A percentile compares a stretch with the other conserved stretches of the same genome.
These are phyloP conservation scores for Endoconidiophora laricicola DNA, from an alignment of 2,329 filamentous ascomycete genomes.

Conservation along the genomic window DNA sequence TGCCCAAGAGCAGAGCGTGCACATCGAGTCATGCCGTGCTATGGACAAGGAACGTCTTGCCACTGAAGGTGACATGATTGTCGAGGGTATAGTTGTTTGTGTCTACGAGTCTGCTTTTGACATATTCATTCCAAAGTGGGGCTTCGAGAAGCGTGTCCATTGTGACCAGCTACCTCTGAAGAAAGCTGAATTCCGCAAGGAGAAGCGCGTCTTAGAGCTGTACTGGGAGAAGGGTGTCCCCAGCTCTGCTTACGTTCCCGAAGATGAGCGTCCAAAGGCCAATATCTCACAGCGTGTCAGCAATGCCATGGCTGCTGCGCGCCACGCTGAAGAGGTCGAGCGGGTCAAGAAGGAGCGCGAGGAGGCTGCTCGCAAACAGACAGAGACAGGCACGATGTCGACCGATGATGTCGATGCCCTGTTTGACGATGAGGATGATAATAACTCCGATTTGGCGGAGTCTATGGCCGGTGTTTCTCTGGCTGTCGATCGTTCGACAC, in stretches of 20 bases:
- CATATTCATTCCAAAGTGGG: constrained; percentile 92
- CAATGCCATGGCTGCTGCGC: constrained; percentile 58
- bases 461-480: constrained; percentile 83
- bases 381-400: constrained; percentile 85
- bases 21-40: constrained; percentile 89
- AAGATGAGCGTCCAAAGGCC: constrained; percentile 87
- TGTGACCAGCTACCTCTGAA: constrained; percentile 94
- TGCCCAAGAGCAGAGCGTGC: constrained; percentile 95
- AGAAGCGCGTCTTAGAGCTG: constrained; percentile 80
- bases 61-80: constrained; percentile 77
- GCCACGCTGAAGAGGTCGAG: constrained; percentile 68
- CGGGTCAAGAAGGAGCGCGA: constrained; percentile 72
- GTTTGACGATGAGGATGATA: constrained; percentile 82
- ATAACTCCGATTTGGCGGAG: constrained; percentile 66
- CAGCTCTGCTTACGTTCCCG: constrained; percentile 87
- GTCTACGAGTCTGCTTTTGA: constrained; percentile 99
- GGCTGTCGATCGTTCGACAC: constrained; percentile 63
- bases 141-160: constrained; percentile 97
- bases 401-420: constrained; percentile 88
- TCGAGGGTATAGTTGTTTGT: constrained; percentile 87
- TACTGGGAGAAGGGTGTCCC: constrained; percentile 99
- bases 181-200: constrained; percentile 98
- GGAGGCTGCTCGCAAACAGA: constrained; percentile 81
- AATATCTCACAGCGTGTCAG: constrained; percentile 55
- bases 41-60: constrained; percentile 89